A percentile compares a stretch with the other conserved stretches of the same genome.
phyloP scores from a whole-genome alignment of 2,329 filamentous ascomycete species.

The Dactylonectria macrodidyma region DNA sequence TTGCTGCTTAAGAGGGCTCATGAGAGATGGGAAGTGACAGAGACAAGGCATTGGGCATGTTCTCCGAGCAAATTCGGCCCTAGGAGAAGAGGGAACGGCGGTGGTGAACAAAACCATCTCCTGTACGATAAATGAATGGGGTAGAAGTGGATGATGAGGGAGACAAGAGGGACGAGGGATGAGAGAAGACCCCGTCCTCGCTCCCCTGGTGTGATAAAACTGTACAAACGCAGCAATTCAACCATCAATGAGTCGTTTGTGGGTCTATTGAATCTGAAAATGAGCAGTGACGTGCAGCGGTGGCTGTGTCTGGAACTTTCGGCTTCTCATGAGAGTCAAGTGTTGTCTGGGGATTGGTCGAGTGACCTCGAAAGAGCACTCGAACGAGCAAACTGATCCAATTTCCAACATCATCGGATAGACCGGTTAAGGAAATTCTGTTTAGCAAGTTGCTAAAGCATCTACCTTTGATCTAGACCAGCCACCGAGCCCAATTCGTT shows the following conservation, averaged over 20 bases:
- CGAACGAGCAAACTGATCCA: background rate
- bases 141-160: constrained; percentile 30
- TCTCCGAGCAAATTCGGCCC: constrained; percentile 1
- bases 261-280: background rate
- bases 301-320: background rate
- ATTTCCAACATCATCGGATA: background rate
- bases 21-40: background rate
- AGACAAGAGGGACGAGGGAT: constrained; percentile 21
- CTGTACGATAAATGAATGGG: constrained; percentile 44
- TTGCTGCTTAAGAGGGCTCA: constrained; percentile 39
- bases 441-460: background rate
- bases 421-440: background rate
- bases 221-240: constrained; percentile 42
- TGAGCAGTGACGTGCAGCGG: background rate
- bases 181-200: constrained; percentile 13
- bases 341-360: background rate
- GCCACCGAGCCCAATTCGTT: background rate
- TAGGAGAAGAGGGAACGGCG: background rate
- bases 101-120: constrained; percentile 10
- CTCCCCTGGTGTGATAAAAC: constrained; percentile 37
- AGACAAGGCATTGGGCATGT: background rate
- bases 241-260: constrained; percentile 20
- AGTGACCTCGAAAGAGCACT: background rate
- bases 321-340: background rate
- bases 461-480: background rate